These are phyloP conservation scores for Boletus subcaerulescens DNA, from an alignment of 768 basidiomycete species.

Conservation along the genomic window DNA sequence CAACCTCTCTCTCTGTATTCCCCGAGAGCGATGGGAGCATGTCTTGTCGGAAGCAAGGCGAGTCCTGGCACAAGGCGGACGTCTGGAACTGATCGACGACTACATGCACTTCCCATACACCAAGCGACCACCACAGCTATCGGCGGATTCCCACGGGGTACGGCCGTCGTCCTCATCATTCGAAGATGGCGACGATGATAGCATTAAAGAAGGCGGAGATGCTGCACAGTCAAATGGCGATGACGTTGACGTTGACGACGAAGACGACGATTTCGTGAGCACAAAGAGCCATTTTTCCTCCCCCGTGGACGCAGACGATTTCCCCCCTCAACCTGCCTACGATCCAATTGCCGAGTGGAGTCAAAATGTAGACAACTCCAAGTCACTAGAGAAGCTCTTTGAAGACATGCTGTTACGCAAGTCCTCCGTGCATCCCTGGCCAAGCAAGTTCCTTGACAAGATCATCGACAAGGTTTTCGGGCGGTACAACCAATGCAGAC, in stretches of 20 bases:
- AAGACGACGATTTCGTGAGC: conserved; percentile 33
- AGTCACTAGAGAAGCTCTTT: conserved; percentile 56
- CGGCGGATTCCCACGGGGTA: not conserved
- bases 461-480: conserved; percentile 52
- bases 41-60: conserved; percentile 61
- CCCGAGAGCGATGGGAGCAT: conserved; percentile 54
- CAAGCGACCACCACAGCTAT: conserved; percentile 22
- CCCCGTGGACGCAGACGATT: conserved; percentile 17
- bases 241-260: conserved; percentile 23
- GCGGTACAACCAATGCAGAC: conserved; percentile 39
- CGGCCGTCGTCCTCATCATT: conserved; percentile 16
- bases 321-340: conserved; percentile 18
- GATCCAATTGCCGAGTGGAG: conserved; percentile 39
- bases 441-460: conserved; percentile 47
- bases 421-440: conserved; percentile 51
- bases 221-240: conserved; percentile 6
- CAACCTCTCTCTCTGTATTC: conserved; percentile 61
- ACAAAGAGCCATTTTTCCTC: conserved; percentile 30
- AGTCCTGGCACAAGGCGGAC: conserved; percentile 57
- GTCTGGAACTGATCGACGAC: conserved; percentile 75
- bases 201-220: conserved; percentile 19
- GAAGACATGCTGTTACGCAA: conserved; percentile 53
- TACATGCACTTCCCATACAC: conserved; percentile 62
- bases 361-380: conserved; percentile 36
- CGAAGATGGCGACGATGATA: conserved; percentile 20